phyloP scores from a whole-genome alignment of 108 stramenopile genomes.

The Cyclotella sp. region DNA sequence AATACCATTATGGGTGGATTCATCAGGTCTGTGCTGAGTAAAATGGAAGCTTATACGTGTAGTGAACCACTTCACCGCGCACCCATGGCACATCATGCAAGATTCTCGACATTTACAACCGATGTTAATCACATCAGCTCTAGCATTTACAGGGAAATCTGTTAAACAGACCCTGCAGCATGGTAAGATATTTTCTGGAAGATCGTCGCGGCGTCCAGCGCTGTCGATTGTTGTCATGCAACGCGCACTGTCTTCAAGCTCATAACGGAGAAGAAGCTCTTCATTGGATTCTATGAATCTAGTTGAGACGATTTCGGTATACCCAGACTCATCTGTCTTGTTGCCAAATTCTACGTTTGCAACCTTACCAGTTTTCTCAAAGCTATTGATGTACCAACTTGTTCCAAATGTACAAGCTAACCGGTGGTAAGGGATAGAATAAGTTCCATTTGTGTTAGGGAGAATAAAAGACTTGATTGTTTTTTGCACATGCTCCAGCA shows the following conservation, averaged over 20 bases:
- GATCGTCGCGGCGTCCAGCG: not conserved
- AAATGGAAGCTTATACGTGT: not conserved
- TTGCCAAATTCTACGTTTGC: slow-evolving; percentile 9
- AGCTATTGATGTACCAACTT: not conserved
- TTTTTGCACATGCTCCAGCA: not conserved
- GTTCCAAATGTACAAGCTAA: not conserved
- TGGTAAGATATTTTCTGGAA: not conserved
- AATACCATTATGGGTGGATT: not conserved
- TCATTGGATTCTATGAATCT: slow-evolving; percentile 17
- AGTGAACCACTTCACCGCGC: not conserved
- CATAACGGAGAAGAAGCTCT: slow-evolving; percentile 10
- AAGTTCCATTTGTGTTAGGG: not conserved
- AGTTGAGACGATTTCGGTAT: slow-evolving; percentile 1
- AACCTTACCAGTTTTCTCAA: not conserved
- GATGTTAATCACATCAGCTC: not conserved
- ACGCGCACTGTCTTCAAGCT: slow-evolving; percentile 1
- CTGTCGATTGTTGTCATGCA: not conserved
- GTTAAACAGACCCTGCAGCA: not conserved
- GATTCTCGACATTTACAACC: not conserved
- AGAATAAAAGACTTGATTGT: not conserved
- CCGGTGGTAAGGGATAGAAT: not conserved
- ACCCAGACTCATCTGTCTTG: slow-evolving; percentile 2
- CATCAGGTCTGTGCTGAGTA: not conserved
- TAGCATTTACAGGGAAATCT: not conserved
- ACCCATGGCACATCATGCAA: not conserved